phyloP scores from a whole-genome alignment of 805 yeast species.

The Geotrichum ghanense region DNA sequence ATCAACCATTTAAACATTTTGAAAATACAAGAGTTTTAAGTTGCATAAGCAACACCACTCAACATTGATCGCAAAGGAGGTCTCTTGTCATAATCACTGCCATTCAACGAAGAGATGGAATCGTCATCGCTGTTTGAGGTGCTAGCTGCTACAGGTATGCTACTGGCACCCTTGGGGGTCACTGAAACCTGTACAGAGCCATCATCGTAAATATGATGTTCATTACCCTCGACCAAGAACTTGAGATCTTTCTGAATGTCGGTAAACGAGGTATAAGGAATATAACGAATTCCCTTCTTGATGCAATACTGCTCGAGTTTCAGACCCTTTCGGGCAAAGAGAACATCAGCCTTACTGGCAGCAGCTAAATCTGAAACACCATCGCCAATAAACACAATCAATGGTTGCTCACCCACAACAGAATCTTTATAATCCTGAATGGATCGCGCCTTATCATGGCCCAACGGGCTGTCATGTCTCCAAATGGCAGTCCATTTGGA shows the following conservation, averaged over 20 bases:
- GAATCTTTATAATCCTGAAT: constrained; percentile 28
- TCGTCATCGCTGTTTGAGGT: neutral
- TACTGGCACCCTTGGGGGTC: neutral
- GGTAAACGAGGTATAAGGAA: constrained; percentile 31
- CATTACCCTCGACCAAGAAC: constrained; percentile 20
- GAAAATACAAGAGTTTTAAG: too few species aligned
- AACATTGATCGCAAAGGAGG: neutral
- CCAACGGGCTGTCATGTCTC: constrained; percentile 33
- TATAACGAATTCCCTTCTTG: constrained; percentile 30
- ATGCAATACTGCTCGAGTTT: constrained; percentile 31
- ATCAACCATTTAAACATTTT: too few species aligned
- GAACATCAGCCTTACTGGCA: constrained; percentile 32
- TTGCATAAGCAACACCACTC: constrained; percentile 1
- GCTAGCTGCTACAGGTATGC: neutral
- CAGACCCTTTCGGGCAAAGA: constrained; percentile 33
- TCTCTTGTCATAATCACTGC: neutral
- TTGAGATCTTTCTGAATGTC: constrained; percentile 28
- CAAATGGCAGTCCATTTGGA: constrained; percentile 29
- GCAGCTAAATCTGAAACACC: constrained; percentile 42
- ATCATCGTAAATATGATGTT: constrained; percentile 15
- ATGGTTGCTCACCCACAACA: constrained; percentile 24
- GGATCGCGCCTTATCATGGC: constrained; percentile 34
- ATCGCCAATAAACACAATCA: constrained; percentile 42
- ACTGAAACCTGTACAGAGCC: neutral
- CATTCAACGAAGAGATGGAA: neutral